Percentiles rank a stretch among this genome's conserved stretches.
phyloP scores from a whole-genome alignment of 2,329 filamentous ascomycete species.

The Neospermospora avenae region DNA sequence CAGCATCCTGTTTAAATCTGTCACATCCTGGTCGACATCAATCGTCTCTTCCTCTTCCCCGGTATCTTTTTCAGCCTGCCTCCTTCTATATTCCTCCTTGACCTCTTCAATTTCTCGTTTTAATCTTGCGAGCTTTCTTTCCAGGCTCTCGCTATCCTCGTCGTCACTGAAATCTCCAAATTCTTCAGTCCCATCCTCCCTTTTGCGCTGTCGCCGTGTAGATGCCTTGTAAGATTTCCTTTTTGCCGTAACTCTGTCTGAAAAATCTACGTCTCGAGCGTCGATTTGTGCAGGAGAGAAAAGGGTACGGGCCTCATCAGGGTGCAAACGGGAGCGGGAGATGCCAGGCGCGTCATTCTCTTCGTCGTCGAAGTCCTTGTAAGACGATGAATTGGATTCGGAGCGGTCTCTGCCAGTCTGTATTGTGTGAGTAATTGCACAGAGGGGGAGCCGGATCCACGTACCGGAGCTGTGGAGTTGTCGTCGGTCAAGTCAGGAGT shows the following conservation, averaged over 20 bases:
- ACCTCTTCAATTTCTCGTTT: constrained; percentile 78
- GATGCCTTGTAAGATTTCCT: constrained; percentile 79
- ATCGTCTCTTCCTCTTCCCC: constrained; percentile 38
- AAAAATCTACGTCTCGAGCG: constrained; percentile 78
- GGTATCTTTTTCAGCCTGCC: constrained; percentile 45
- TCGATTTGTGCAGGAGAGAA: constrained; percentile 77
- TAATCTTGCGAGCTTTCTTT: constrained; percentile 76
- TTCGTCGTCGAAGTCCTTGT: constrained; percentile 60
- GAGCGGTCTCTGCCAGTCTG: constrained; percentile 46
- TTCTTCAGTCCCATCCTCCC: constrained; percentile 62
- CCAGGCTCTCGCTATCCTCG: constrained; percentile 72
- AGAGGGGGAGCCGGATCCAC: constrained; percentile 29
- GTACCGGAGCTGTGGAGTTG: constrained; percentile 77
- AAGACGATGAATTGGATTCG: constrained; percentile 50
- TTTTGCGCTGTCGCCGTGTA: constrained; percentile 60
- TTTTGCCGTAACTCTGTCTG: constrained; percentile 79
- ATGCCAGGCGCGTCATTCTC: constrained; percentile 66
- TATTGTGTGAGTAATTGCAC: constrained; percentile 1
- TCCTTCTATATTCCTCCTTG: constrained; percentile 55
- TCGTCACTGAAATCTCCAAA: constrained; percentile 74
- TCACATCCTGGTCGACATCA: constrained; percentile 54
- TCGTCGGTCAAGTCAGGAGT: constrained; percentile 91
- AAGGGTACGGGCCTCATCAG: constrained; percentile 73
- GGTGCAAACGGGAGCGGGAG: constrained; percentile 70
- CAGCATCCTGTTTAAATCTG: constrained; percentile 68